These are phyloP conservation scores for Pseudohyphozyma bogoriensis DNA, from an alignment of 768 basidiomycete genomes.

Conservation along the genomic window DNA sequence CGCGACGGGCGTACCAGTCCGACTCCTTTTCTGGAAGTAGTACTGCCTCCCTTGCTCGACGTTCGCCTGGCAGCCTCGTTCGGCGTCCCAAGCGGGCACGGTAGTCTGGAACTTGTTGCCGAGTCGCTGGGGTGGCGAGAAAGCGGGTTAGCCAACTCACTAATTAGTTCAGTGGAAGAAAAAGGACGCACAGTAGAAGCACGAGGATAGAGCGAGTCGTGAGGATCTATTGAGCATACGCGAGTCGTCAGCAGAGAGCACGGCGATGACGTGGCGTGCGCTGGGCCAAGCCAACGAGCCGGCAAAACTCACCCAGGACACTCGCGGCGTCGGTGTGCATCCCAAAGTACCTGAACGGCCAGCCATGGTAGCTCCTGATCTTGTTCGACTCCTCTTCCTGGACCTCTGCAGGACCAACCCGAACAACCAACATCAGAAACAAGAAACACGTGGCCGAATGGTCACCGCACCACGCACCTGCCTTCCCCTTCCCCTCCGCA, in stretches of 20 bases:
- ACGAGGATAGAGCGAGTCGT: constrained; percentile 93
- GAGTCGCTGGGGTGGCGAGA: constrained; percentile 21
- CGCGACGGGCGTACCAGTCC: background rate
- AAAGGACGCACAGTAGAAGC: constrained; percentile 51
- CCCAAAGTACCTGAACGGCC: constrained; percentile 84
- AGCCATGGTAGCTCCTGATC: too few species aligned
- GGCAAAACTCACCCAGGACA: constrained; percentile 24
- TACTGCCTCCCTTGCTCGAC: too few species aligned
- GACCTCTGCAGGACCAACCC: too few species aligned
- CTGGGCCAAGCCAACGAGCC: too few species aligned
- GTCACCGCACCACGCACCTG: constrained; percentile 4
- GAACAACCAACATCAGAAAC: too few species aligned
- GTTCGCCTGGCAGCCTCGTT: too few species aligned
- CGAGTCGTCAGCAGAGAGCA: background rate
- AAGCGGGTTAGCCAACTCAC: background rate
- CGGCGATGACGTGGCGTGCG: too few species aligned
- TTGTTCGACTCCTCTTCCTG: too few species aligned
- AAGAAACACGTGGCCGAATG: too few species aligned
- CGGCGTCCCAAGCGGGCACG: constrained; percentile 25
- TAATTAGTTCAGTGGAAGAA: too few species aligned
- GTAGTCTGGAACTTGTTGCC: constrained; percentile 28
- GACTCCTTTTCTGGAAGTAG: constrained; percentile 2
- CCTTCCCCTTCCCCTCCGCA: constrained; percentile 19
- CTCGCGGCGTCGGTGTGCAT: constrained; percentile 26
- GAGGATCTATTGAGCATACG: constrained; percentile 54